A percentile compares a stretch with the other conserved stretches of the same genome.
Evolutionary conservation across 495 filamentous ascomycete genomes (phyloP).

Genomic region (Aspergillus affinis): DNA sequence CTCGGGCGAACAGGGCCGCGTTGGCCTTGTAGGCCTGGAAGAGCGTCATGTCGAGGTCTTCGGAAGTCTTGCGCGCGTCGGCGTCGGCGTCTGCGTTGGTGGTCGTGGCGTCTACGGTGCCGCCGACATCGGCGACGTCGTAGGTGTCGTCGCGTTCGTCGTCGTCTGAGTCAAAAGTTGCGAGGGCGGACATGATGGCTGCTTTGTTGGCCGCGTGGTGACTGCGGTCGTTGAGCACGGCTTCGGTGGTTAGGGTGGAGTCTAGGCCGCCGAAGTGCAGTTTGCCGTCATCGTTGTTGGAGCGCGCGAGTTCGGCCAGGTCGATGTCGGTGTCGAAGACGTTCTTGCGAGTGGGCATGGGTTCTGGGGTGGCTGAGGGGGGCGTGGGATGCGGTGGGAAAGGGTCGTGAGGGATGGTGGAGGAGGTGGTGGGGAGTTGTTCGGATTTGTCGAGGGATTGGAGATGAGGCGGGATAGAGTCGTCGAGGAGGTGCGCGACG

Average conservation of each 20-base stretch:
- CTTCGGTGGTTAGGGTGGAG: constrained; percentile 62
- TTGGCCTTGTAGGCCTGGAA: constrained; percentile 65
- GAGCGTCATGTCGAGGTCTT: constrained; percentile 50
- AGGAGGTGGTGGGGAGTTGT: constrained; percentile 32
- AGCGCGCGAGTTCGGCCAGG: constrained; percentile 65
- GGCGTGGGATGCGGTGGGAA: constrained; percentile 45
- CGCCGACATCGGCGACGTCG: constrained; percentile 86
- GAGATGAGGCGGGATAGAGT: constrained; percentile 61
- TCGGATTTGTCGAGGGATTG: constrained; percentile 41
- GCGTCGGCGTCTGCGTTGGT: constrained; percentile 40
- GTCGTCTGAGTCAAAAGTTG: constrained; percentile 89
- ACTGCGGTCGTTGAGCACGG: constrained; percentile 49
- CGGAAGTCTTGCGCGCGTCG: constrained; percentile 27
- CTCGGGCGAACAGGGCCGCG: constrained; percentile 66
- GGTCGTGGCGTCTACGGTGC: constrained; percentile 66
- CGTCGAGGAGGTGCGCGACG: constrained; percentile 81
- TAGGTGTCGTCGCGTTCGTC: constrained; percentile 98
- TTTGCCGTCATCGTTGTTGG: constrained; percentile 37
- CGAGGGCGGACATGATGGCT: constrained; percentile 86
- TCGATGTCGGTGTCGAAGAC: constrained; percentile 74
- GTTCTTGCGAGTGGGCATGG: constrained; percentile 54
- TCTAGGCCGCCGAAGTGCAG: constrained; percentile 77
- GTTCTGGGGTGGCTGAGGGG: constrained; percentile 24
- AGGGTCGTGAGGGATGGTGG: constrained; percentile 26
- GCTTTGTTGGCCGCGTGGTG: constrained; percentile 70